Evolutionary conservation across 257 asterid genomes (phyloP), one percentile per base, ranked within the genome.

Genomic region (Plantago elongata): DNA sequence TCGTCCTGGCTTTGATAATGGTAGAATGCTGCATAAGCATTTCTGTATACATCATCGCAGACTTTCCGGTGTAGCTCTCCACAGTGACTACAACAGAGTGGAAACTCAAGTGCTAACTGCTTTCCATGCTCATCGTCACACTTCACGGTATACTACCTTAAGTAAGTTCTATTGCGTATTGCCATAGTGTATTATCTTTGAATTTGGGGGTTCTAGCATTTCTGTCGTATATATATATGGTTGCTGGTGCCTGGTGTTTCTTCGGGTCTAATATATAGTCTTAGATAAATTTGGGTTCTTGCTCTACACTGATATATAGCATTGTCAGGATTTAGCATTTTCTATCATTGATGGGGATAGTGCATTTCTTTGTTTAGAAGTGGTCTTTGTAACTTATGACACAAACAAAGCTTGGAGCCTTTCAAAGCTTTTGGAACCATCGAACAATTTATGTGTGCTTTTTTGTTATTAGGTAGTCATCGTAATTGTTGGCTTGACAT

Each of bases 401-500:
- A 34, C 40, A 34, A 34, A 34, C 7, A 6, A 34, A 4, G 40
- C 40, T 34, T 34, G 40, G 8, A 34, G 40, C 40, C 40, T 34
- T 34, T 4, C 40, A 34, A 34, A 34, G 40, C 40, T 34, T 34
- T 0, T 34, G 40, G 40, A 34, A 34, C 40, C 40, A 34, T 34
- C 4, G 40, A 34, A 34, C 40, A 34, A 0, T 43, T 57, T 60
- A 52, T 45, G 60, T 47, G 15, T 54, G 13, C 51, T 12, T 62
- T 57, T 61, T 17, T 47, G 50, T 54, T 55, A 38, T 22, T 51
- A 56, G 48, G 45, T 73, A 42, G 73, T 72, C 64, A 47, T 56
- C 61, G 45, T 75, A 62, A 76, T 64, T 48, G 44, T 65, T 63
- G 64, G 55, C 74, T 69, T 77, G 69, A 68, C 85, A 81, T 88